Percentiles rank a stretch among this genome's conserved stretches.
Conservation (phyloP, 768 basidiomycete genomes). For the Pleurotus giganteus region DNA sequence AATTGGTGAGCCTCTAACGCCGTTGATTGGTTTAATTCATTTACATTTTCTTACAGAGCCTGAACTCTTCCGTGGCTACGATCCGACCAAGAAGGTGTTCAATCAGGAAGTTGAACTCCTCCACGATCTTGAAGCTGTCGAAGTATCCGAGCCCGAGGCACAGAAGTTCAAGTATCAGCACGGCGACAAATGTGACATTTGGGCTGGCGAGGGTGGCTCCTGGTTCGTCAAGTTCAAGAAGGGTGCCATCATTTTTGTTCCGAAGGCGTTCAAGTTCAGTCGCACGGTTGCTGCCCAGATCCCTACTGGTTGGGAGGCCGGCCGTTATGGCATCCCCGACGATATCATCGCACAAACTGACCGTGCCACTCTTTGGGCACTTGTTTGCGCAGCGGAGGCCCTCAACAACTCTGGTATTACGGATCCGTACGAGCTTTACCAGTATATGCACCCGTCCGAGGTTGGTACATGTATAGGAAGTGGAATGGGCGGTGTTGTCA, state of each 20-base stretch:
- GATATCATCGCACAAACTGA: conserved; percentile 96
- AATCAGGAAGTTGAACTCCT: conserved; percentile 95
- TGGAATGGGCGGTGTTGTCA: conserved; percentile 96
- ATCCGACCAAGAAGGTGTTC: conserved; percentile 97
- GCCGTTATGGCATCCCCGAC: conserved; percentile 93
- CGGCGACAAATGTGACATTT: conserved; percentile 94
- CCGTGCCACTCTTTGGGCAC: conserved; percentile 90
- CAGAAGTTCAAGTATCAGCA: conserved; percentile 96
- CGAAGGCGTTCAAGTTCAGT: conserved; percentile 94
- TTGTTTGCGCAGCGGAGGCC: conserved; percentile 92
- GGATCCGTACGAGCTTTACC: conserved; percentile 97
- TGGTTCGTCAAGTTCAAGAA: conserved; percentile 99
- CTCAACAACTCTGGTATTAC: conserved; percentile 96
- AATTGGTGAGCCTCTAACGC: conserved; percentile 64
- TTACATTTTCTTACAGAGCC: conserved; percentile 61
- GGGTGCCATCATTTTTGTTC: conserved; percentile 88
- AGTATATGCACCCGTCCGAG: conserved; percentile 95
- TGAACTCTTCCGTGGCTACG: conserved; percentile 96
- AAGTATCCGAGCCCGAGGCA: conserved; percentile 88
- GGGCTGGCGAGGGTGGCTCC: conserved; percentile 89
- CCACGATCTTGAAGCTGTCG: conserved; percentile 95
- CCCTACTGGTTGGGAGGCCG: conserved; percentile 96
- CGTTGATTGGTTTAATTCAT: conserved; percentile 9
- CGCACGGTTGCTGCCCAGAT: conserved; percentile 95
- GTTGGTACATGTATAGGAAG: conserved; percentile 93